Evolutionary conservation across 1,284 basidiomycete genomes (phyloP).

Genomic region (Sphagnurus paluster): DNA sequence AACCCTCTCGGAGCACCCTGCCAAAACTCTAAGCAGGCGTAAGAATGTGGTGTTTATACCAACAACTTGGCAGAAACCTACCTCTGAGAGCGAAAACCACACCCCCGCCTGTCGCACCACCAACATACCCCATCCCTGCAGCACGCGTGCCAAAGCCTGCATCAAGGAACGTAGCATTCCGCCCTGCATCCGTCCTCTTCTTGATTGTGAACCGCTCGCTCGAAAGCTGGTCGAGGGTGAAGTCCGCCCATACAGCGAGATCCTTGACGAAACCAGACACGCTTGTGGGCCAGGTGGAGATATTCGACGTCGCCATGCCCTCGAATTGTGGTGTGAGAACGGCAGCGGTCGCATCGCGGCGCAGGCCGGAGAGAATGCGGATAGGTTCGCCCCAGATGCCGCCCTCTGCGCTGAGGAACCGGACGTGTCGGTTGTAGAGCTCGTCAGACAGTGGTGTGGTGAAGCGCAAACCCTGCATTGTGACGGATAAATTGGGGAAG

Average conservation of each 20-base stretch:
- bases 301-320: slow-evolving; percentile 34
- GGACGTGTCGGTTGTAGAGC: slow-evolving; percentile 39
- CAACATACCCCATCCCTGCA: slow-evolving; percentile 39
- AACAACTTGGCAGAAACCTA: slow-evolving; percentile 11
- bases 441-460: slow-evolving; percentile 37
- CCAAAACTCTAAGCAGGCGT: slow-evolving; percentile 37
- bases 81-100: slow-evolving; percentile 38
- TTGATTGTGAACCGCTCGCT: slow-evolving; percentile 33
- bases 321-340: slow-evolving; percentile 41
- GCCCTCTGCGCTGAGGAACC: slow-evolving; percentile 35
- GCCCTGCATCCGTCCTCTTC: slow-evolving; percentile 36
- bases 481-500: not conserved
- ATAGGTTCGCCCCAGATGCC: slow-evolving; percentile 43
- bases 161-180: slow-evolving; percentile 30
- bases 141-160: slow-evolving; percentile 39
- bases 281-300: slow-evolving; percentile 38
- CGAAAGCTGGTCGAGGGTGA: slow-evolving; percentile 37
- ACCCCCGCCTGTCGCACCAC: slow-evolving; percentile 39
- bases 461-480: slow-evolving; percentile 35
- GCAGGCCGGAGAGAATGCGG: slow-evolving; percentile 38
- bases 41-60: not conserved
- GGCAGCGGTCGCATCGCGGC: slow-evolving; percentile 40
- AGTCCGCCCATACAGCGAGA: slow-evolving; percentile 39
- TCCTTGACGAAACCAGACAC: slow-evolving; percentile 33
- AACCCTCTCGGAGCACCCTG: slow-evolving; percentile 38